phyloP scores from a whole-genome alignment of 2,329 filamentous ascomycete genomes.

The Aureobasidium sp. region DNA sequence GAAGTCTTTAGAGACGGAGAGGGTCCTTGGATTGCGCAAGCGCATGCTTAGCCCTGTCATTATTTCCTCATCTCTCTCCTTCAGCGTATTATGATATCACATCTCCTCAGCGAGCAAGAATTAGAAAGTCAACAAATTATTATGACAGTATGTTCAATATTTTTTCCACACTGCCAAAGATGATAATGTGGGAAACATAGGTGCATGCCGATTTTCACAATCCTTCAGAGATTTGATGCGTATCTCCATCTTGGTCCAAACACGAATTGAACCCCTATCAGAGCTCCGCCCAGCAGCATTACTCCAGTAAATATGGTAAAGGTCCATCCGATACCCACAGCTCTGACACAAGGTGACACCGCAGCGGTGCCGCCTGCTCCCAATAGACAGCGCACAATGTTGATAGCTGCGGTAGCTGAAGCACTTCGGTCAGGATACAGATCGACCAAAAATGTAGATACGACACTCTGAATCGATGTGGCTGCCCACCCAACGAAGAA shows the following conservation, averaged over 20 bases:
- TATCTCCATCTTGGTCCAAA: too few relatives aligned
- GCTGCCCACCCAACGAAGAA: conserved; percentile 49
- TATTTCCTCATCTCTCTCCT: too few relatives aligned
- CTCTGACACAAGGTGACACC: conserved; percentile 44
- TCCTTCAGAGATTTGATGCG: too few relatives aligned
- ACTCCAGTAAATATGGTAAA: conserved; percentile 39
- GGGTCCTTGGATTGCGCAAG: not conserved
- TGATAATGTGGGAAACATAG: too few relatives aligned
- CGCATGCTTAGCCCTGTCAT: too few relatives aligned
- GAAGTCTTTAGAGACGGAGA: conserved; percentile 15
- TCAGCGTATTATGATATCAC: too few relatives aligned
- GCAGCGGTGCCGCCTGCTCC: conserved; percentile 47
- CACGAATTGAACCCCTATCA: conserved; percentile 8
- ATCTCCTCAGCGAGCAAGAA: too few relatives aligned
- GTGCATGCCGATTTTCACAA: too few relatives aligned
- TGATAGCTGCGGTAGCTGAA: conserved; percentile 47
- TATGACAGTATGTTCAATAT: too few relatives aligned
- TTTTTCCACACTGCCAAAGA: too few relatives aligned
- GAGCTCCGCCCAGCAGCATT: conserved; percentile 3
- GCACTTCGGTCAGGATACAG: conserved; percentile 45
- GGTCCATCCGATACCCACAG: conserved; percentile 40
- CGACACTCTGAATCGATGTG: conserved; percentile 42
- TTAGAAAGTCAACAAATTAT: too few relatives aligned
- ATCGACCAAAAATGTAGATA: conserved; percentile 50
- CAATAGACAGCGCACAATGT: conserved; percentile 47